phyloP scores from a whole-genome alignment of 2,329 filamentous ascomycete genomes.

The Aspergillus eucalypticola region DNA sequence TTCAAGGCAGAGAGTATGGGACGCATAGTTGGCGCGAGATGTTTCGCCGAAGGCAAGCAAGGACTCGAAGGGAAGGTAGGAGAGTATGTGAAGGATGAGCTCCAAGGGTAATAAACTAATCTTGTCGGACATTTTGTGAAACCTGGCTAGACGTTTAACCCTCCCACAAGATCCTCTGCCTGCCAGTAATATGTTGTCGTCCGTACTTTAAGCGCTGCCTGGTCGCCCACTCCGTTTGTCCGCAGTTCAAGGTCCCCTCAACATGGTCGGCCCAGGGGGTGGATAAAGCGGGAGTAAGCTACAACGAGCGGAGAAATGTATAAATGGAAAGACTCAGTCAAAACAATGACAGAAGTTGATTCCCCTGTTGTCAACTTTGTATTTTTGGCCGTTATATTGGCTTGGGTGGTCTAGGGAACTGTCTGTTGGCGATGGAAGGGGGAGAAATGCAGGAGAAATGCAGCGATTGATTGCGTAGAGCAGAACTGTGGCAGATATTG shows the following conservation, averaged over 20 bases:
- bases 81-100: slow-evolving; percentile 34
- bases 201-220: neutral
- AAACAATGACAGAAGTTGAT: neutral
- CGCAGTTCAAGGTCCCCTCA: neutral
- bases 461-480: neutral
- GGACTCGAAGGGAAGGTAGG: slow-evolving; percentile 30
- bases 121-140: slow-evolving; percentile 16
- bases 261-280: neutral
- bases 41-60: slow-evolving; percentile 36
- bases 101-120: slow-evolving; percentile 33
- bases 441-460: neutral
- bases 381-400: neutral
- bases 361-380: neutral
- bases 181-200: neutral
- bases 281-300: neutral
- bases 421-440: neutral
- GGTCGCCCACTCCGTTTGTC: neutral
- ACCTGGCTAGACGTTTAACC: neutral
- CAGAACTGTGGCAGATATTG: neutral
- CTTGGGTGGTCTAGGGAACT: neutral
- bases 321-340: neutral
- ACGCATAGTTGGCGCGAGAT: slow-evolving; percentile 28
- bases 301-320: neutral
- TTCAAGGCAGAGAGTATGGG: slow-evolving; percentile 31
- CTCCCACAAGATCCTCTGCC: neutral